These are phyloP conservation scores for Peterozyma toletana DNA, from an alignment of 805 yeast species.

Conservation along the genomic window DNA sequence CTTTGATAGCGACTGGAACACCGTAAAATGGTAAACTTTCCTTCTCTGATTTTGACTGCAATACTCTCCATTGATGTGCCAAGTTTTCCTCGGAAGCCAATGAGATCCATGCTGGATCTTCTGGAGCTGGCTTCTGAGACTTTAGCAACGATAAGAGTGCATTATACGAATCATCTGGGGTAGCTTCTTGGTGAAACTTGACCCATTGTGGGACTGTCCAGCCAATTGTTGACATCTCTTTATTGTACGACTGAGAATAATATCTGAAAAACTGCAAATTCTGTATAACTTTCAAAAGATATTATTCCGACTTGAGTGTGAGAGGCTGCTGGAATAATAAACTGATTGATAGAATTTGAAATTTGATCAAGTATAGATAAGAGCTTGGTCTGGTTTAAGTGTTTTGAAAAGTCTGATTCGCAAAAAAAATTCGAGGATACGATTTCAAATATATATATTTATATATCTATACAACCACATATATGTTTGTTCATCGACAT, in stretches of 20 bases:
- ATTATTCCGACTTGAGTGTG: too few species aligned
- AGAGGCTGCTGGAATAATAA: too few species aligned
- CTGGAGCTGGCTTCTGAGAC: conserved; percentile 37
- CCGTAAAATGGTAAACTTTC: conserved; percentile 68
- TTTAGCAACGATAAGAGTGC: conserved; percentile 36
- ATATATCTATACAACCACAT: too few species aligned
- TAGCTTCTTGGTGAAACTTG: conserved; percentile 52
- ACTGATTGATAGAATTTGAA: too few species aligned
- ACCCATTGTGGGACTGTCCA: conserved; percentile 84
- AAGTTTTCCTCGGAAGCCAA: conserved; percentile 57
- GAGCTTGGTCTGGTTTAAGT: too few species aligned
- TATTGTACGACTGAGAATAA: not conserved
- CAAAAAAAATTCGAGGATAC: too few species aligned
- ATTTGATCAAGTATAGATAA: too few species aligned
- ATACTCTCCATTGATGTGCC: conserved; percentile 67
- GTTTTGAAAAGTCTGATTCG: too few species aligned
- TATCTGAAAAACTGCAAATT: too few species aligned
- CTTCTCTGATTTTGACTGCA: conserved; percentile 57
- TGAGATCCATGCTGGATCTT: conserved; percentile 92
- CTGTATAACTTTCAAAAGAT: too few species aligned
- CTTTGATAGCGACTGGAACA: conserved; percentile 93
- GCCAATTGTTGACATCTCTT: conserved; percentile 34
- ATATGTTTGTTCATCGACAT: too few species aligned
- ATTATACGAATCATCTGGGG: conserved; percentile 54
- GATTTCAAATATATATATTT: too few species aligned